Evolutionary conservation across 2,329 filamentous ascomycete species (phyloP), one percentile per base, ranked within the genome.

Genomic region (Exophiala sideris): DNA sequence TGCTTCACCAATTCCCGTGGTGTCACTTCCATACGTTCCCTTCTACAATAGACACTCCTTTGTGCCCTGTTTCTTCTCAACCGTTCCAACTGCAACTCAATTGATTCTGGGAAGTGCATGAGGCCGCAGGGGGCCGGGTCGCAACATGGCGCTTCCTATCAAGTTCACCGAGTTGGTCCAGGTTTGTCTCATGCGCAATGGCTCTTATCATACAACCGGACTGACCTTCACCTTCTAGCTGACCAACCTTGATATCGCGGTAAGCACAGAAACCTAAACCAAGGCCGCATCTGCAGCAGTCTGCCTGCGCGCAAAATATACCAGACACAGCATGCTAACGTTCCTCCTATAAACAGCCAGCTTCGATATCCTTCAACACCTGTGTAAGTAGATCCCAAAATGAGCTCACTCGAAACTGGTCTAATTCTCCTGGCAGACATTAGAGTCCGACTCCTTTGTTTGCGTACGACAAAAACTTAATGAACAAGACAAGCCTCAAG

Each of bases 391-490:
- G 29, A 50, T 39, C 52, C 58, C 29, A 14, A 33, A 53, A 33
- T 45, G 18, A 48, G 35, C 48, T 39, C 20, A 35, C 41, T 33
- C 10, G 32, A 34, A 35, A 50, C 51, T 66, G 65, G 58, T 66
- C 60, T 40, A 39, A 62, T 48, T 40, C 8, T 32, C 21, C 50
- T 64, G 58, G 57, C 59, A 96, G 91, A 99, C 94, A 73, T 83
- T 99, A 77, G 94, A 99, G 81, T 99, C 94, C 70, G 94, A 99
- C 75, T 83, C 87, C 71, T 99, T 87, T 75, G 89, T 99, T 67
- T 99, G 94, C 75, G 87, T 99, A 70, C 88, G 94, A 74, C 92
- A 97, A 77, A 92, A 95, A 79, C 87, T 91, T 73, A 86, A 83
- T 71, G 88, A 91, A 67, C 83, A 86, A 62, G 83, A 90, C 62